Base-by-base conservation (phyloP, 2,329 filamentous ascomycete species). In the Verticillium nubilum region DNA sequence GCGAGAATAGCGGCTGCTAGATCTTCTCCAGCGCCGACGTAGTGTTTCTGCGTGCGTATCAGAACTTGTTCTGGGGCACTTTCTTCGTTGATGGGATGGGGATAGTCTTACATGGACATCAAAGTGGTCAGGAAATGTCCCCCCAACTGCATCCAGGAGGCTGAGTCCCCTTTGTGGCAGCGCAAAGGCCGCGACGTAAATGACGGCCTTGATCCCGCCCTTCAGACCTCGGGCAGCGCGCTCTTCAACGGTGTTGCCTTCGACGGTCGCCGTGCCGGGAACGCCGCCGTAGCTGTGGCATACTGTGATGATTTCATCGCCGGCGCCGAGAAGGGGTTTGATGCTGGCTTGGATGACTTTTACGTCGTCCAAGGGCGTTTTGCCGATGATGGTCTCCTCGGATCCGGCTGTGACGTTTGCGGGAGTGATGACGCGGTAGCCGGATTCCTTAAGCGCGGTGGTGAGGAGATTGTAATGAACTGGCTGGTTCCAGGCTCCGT, bases 241-340 rank as follows among this genome's bases (percentile, higher is more conserved):
- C 4, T 73, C 71, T 1, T 67, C 61, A 27, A 70, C 15, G 3
- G 67, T 67, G 19, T 66, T 57, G 3, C 68, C 68, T 15, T 70
- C 66, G 1, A 60, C 65, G 1, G 67, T 60, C 1, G 65, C 67
- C 3, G 69, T 69, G 2, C 66, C 68, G 0, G 69, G 67, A 5
- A 73, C 67, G 1, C 72, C 72, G 4, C 71, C 72, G n/a, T 67
- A 68, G 26, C 65, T 67, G 26, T 69, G 67, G 10, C 62, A 65
- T 0, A 68, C 33, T 0, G 67, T 7, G 0, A 68, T 47, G 0
- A 68, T 54, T 4, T 56, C n/a, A 27, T 61, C 60, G 0, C 59
- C 64, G 25, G 25, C 25, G 10, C 6, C 50, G 13, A 53, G 27
- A 5, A n/a, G 23, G 12, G 12, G 12, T 25, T 27, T 10, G 13